phyloP scores from a whole-genome alignment of 2,329 filamentous ascomycete genomes.

The Trichoderma atrobrunneum region DNA sequence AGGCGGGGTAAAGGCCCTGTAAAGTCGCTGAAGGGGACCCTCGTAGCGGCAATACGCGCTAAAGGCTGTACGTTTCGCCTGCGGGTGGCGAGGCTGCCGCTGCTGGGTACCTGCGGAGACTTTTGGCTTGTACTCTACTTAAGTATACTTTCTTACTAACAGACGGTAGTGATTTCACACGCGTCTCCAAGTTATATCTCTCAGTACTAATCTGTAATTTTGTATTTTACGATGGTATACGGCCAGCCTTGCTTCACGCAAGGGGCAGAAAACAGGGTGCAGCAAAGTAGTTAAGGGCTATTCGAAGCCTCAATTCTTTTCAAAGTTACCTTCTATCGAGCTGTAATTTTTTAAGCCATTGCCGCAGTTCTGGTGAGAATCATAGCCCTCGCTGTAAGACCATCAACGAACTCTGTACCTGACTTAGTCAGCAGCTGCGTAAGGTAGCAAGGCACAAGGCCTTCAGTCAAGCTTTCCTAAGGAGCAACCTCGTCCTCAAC shows the following conservation, averaged over 20 bases:
- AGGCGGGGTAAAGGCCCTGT: slow-evolving; percentile 19
- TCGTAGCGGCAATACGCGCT: not conserved
- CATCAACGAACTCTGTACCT: not conserved
- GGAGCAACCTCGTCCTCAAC: slow-evolving; percentile 9
- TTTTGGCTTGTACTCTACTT: not conserved
- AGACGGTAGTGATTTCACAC: rapidly evolving
- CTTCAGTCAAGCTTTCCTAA: slow-evolving; percentile 7
- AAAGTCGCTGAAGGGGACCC: slow-evolving; percentile 1
- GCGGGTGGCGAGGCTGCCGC: slow-evolving; percentile 1
- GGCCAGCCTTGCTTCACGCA: slow-evolving; percentile 9
- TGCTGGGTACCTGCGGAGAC: not conserved
- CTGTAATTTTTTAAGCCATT: not conserved
- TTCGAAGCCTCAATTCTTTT: not conserved
- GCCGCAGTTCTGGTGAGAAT: not conserved
- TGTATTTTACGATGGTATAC: not conserved
- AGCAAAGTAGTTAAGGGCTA: not conserved
- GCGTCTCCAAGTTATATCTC: not conserved
- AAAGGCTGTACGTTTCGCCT: not conserved
- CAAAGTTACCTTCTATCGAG: not conserved
- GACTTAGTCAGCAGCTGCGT: slow-evolving; percentile 13
- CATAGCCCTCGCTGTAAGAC: not conserved
- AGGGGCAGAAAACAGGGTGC: slow-evolving; percentile 5
- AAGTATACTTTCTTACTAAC: not conserved
- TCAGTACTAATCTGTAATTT: not conserved
- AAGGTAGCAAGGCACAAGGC: slow-evolving; percentile 1